Percentiles rank a stretch among this genome's conserved stretches.
phyloP scores from a whole-genome alignment of 1,284 basidiomycete species.

The Boletus smithii region DNA sequence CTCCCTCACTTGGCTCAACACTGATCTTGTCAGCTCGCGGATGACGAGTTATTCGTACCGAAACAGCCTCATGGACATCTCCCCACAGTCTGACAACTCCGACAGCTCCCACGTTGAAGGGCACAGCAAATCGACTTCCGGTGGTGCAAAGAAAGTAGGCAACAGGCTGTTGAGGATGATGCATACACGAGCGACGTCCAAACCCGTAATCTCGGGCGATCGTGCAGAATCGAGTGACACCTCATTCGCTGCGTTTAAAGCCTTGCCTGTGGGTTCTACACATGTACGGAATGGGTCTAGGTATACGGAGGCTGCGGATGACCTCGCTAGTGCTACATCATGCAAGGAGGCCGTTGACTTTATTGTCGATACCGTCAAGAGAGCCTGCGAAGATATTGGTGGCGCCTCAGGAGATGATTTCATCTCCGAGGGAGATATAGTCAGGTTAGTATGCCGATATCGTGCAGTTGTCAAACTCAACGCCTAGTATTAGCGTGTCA shows the following conservation, averaged over 20 bases:
- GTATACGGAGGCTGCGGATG: conserved; percentile 59
- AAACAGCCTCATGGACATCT: conserved; percentile 49
- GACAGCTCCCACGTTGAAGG: conserved; percentile 17
- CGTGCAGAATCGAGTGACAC: conserved; percentile 31
- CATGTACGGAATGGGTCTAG: conserved; percentile 51
- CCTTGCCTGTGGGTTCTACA: conserved; percentile 64
- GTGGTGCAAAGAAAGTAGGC: conserved; percentile 24
- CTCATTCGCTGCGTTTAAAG: conserved; percentile 72
- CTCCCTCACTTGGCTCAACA: conserved; percentile 68
- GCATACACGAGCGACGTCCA: conserved; percentile 23
- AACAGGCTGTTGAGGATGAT: conserved; percentile 10
- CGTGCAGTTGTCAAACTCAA: conserved; percentile 11
- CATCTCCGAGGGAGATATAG: conserved; percentile 69
- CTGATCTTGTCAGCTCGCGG: conserved; percentile 62
- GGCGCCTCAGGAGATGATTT: conserved; percentile 43
- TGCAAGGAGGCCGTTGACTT: conserved; percentile 76
- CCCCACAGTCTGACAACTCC: conserved; percentile 16
- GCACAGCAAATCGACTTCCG: conserved; percentile 4
- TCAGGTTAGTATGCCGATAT: conserved; percentile 54
- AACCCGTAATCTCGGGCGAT: conserved; percentile 29
- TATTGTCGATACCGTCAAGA: conserved; percentile 67
- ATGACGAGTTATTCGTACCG: conserved; percentile 81
- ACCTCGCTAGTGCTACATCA: conserved; percentile 56
- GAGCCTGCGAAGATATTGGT: conserved; percentile 67
- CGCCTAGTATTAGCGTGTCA: conserved; percentile 48